These are phyloP conservation scores for Nakaseomyces bracarensis DNA, from an alignment of 1,139 yeast genomes.

Conservation along the genomic window DNA sequence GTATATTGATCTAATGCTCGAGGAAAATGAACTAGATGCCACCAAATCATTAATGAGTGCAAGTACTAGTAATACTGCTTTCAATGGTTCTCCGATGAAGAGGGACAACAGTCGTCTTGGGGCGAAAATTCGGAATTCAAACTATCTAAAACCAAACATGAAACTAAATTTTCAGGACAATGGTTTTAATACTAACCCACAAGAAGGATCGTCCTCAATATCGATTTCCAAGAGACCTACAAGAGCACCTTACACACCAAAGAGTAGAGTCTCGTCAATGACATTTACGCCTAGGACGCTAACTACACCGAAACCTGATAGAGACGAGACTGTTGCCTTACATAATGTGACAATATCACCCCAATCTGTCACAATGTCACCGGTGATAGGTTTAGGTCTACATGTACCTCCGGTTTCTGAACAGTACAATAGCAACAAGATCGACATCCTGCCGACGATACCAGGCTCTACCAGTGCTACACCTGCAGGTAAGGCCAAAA, in stretches of 20 bases:
- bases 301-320: not conserved
- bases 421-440: slow-evolving; percentile 12
- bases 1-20: not conserved
- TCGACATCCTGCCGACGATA: slow-evolving; percentile 21
- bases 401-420: not conserved
- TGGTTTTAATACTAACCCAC: not conserved
- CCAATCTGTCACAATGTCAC: slow-evolving; percentile 10
- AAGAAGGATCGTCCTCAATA: not conserved
- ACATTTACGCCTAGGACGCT: slow-evolving; percentile 2
- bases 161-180: slow-evolving; percentile 1
- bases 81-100: slow-evolving; percentile 3
- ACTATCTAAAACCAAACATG: slow-evolving; percentile 3
- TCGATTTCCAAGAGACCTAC: not conserved
- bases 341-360: slow-evolving; percentile 4
- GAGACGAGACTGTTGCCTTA: not conserved
- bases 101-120: not conserved
- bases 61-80: not conserved
- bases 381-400: slow-evolving; percentile 10
- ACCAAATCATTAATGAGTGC: not conserved
- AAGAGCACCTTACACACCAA: slow-evolving; percentile 6
- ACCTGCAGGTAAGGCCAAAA: slow-evolving; percentile 14
- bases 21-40: not conserved
- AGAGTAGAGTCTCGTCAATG: slow-evolving; percentile 7
- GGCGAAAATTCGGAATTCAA: not conserved
- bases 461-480: slow-evolving; percentile 23